Conservation (phyloP, 345 rosid genomes). For the Orychophragmus violaceus region DNA sequence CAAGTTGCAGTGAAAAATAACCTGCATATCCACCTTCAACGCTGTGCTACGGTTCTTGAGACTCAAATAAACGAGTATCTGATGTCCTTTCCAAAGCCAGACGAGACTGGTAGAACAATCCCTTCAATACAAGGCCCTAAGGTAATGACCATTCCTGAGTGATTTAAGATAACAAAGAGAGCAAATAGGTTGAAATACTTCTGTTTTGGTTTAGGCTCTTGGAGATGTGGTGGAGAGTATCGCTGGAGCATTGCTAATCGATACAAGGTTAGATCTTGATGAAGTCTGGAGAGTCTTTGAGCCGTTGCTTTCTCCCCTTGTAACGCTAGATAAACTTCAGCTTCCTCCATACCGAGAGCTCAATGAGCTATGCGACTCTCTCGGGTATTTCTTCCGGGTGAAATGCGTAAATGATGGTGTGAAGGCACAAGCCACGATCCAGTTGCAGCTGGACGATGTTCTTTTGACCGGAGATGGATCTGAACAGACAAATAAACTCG, state of each 20-base stretch:
- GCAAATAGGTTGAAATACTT: neutral
- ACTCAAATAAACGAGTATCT: slow-evolving; percentile 56
- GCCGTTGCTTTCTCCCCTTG: slow-evolving; percentile 73
- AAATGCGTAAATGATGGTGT: slow-evolving; percentile 45
- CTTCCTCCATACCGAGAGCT: slow-evolving; percentile 73
- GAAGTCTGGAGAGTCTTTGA: slow-evolving; percentile 72
- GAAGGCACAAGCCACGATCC: slow-evolving; percentile 50
- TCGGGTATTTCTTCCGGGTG: slow-evolving; percentile 54
- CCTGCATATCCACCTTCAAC: slow-evolving; percentile 61
- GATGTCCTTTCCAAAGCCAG: slow-evolving; percentile 35
- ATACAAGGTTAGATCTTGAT: slow-evolving; percentile 60
- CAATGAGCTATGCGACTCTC: slow-evolving; percentile 66
- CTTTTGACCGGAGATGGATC: slow-evolving; percentile 59
- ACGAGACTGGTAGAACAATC: slow-evolving; percentile 32
- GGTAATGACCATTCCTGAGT: slow-evolving; percentile 30
- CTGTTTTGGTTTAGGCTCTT: slow-evolving; percentile 53
- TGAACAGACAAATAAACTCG: slow-evolving; percentile 56
- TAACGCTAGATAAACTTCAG: slow-evolving; percentile 74
- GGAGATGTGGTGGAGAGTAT: slow-evolving; percentile 91
- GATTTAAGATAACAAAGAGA: neutral
- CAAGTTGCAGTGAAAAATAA: slow-evolving; percentile 54
- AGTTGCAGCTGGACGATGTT: slow-evolving; percentile 56
- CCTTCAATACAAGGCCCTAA: slow-evolving; percentile 64
- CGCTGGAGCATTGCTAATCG: slow-evolving; percentile 75
- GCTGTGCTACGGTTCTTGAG: slow-evolving; percentile 38